Evolutionary conservation across 2,329 filamentous ascomycete genomes (phyloP), one percentile per base, ranked within the genome.

Genomic region (Botrytis cinerea): DNA sequence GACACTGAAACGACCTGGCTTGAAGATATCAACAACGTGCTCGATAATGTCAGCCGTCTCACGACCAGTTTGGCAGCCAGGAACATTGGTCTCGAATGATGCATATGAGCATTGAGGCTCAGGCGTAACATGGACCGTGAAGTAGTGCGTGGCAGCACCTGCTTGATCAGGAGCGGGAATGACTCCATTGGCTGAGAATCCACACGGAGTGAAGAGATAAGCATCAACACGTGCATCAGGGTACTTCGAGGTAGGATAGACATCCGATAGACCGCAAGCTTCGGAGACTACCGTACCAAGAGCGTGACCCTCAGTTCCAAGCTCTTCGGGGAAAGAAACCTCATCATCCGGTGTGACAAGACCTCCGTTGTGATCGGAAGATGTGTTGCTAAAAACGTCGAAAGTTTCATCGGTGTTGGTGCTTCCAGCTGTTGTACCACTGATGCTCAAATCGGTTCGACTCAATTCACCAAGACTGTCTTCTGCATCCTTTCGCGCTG

Each of bases 81-180:
- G 96, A 6, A 99, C 95, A 79, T 98, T 99, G 77, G 96, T 98
- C 86, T 99, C 96, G 81, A 99, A 99, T 2, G 94, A 98, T 51
- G 96, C 96, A 82, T 97, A 99, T 8, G 95, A 98, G 86, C 95
- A 99, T 80, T 97, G 91, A 22, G 95, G 94, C 86, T 99, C 96
- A 0, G 96, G 96, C 0, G 96, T 99, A 77, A 99, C 96, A 81
- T 99, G 96, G 38, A 99, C 96, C 1, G 95, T 99, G 84, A 98
- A 99, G 85, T 99, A 99, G 84, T 98, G 94, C 80, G 74, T 86
- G 84, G 81, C 84, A 68, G 78, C 80, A 77, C 81, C 85, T 48
- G 84, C 84, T 70, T 86, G 85, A 22, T 88, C 85, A 0, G 93
- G 90, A 67, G 94, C 91, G 10, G 96, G 96, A 60, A 99, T 89